Conservation (phyloP, 1,139 yeast species). For the Hansenula anomala region DNA sequence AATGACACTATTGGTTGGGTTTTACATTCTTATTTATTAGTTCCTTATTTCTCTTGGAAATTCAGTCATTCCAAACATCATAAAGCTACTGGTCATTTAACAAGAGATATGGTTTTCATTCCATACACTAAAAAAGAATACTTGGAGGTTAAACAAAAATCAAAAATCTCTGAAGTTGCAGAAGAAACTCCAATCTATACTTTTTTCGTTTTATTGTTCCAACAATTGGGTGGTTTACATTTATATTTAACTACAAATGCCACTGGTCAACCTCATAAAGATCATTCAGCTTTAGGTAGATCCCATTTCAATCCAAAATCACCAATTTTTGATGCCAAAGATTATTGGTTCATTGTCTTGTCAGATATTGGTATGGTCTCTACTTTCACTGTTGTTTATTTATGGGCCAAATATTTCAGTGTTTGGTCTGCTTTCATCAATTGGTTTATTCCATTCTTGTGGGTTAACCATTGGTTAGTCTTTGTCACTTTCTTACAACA, state of each 20-base stretch:
- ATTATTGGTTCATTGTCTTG: constrained; percentile 49
- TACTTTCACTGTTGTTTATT: constrained; percentile 38
- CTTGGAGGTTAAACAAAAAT: constrained; percentile 25
- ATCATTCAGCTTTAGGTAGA: constrained; percentile 26
- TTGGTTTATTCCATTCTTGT: constrained; percentile 53
- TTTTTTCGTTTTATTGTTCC: constrained; percentile 37
- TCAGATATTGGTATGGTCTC: constrained; percentile 49
- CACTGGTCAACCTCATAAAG: constrained; percentile 46
- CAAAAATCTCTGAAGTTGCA: constrained; percentile 38
- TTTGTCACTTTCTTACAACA: constrained; percentile 60
- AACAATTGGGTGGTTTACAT: constrained; percentile 53
- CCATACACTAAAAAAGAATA: constrained; percentile 50
- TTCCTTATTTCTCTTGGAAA: constrained; percentile 63
- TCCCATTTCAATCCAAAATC: constrained; percentile 51
- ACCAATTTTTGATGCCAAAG: constrained; percentile 49
- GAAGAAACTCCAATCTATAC: constrained; percentile 54
- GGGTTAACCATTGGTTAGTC: constrained; percentile 62
- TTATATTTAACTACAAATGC: constrained; percentile 44
- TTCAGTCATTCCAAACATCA: constrained; percentile 58
- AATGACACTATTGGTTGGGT: constrained; percentile 59
- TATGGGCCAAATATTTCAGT: constrained; percentile 45
- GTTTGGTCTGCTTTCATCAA: constrained; percentile 42
- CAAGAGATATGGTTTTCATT: constrained; percentile 58
- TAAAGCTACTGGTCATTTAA: constrained; percentile 57
- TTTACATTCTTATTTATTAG: constrained; percentile 51